Base-by-base conservation (phyloP, 2,329 filamentous ascomycete species). In the Aspergillus nomiae region DNA sequence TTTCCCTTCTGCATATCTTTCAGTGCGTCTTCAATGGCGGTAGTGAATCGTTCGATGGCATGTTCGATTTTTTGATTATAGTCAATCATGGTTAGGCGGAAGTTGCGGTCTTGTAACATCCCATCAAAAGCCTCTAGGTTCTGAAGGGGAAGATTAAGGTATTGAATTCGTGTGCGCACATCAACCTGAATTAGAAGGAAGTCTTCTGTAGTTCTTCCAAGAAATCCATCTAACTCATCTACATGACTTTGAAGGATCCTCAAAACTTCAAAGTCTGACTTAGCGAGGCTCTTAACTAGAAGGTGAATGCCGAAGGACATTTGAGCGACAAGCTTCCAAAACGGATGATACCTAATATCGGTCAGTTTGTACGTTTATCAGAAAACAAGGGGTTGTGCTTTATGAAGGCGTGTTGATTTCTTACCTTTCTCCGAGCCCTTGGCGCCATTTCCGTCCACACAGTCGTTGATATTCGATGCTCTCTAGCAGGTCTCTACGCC, bases 261-360 rank as follows among this genome's bases (percentile, higher is more conserved):
- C 66, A 97, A 89, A 14, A 97, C 94, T 74, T 96, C 92, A 38
- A 88, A 85, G 69, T 96, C 91, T 69, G 92, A 96, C 77, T 94
- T 96, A 59, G 95, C 94, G 76, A 96, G 87, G 64, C 89, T 89
- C 71, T 94, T 89, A 60, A 96, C 87, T 62, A 98, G 81, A 51
- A 98, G 83, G 76, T 97, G 94, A 43, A 98, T 89, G 24, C 95
- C 94, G 76, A 98, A 98, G 1, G 92, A 90, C 69, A 98, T 94
- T 78, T 98, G 94, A 19, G 94, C 89, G 74, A 96, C 87, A 56
- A 97, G 86, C 80, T 97, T 97, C 83, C 90, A 90, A 63, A 98
- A 82, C 66, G 96, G 92, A 74, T 98, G 95, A 73, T 92, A 90
- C 71, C 87, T 86, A 74, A 19, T 58, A 26, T 16, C 24, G 19